These are phyloP conservation scores for Puccinia sorghi DNA, from an alignment of 1,284 basidiomycete genomes.

Conservation along the genomic window DNA sequence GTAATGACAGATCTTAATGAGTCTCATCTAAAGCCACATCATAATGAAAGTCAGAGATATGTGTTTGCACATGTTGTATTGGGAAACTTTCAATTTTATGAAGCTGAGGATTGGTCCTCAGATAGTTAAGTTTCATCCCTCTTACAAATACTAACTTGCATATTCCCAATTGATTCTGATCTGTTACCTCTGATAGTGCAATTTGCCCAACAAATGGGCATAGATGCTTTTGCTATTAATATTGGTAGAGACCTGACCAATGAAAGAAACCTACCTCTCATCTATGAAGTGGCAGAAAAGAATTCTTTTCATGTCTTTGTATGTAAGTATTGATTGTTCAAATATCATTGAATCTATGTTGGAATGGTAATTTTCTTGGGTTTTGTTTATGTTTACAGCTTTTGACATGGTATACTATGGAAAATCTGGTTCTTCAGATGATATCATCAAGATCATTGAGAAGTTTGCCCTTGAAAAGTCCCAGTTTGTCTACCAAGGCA, in stretches of 20 bases:
- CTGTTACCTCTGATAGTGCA: conserved; percentile 17
- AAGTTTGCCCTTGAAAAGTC: not conserved
- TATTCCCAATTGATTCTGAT: not conserved
- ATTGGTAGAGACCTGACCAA: conserved; percentile 42
- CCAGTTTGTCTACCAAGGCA: conserved; percentile 36
- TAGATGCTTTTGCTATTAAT: conserved; percentile 49
- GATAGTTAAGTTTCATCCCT: no score
- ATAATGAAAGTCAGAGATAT: conserved; percentile 17
- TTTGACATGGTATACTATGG: conserved; percentile 48
- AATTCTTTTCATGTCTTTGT: conserved; percentile 40
- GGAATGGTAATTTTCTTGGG: not conserved
- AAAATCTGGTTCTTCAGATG: conserved; percentile 29
- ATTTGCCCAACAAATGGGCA: conserved; percentile 29
- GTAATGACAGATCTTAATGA: conserved; percentile 3
- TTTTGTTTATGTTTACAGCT: not conserved
- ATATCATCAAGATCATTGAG: conserved; percentile 25
- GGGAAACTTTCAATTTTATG: conserved; percentile 43
- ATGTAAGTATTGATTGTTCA: not conserved
- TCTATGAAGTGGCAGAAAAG: conserved; percentile 27
- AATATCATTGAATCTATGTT: not conserved
- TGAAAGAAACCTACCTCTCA: conserved; percentile 36
- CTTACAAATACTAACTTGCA: conserved; percentile 8
- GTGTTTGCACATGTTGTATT: conserved; percentile 47
- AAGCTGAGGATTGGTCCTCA: no score
- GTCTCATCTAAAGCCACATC: not conserved